Percentiles rank a stretch among this genome's conserved stretches.
Evolutionary conservation across 306 rosid species (phyloP).

Genomic region (Vicia faba): DNA sequence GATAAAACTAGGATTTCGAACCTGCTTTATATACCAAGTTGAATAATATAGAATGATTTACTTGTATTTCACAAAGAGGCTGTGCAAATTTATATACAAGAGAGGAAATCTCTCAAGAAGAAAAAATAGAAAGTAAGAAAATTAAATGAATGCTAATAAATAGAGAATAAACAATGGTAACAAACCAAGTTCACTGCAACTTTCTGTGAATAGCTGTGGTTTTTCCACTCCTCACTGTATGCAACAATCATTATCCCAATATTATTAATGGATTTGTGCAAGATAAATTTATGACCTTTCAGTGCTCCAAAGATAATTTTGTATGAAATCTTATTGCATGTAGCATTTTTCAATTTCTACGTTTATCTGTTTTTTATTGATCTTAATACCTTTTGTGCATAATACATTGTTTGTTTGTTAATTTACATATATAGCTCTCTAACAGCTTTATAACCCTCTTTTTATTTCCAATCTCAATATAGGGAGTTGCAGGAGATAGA

Average conservation of each 20-base stretch:
- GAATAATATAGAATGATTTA: no score
- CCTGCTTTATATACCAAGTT: no score
- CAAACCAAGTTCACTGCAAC: slow-evolving; percentile 23
- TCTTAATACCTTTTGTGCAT: slow-evolving; percentile 23
- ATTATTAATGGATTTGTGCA: slow-evolving; percentile 20
- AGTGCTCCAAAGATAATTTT: slow-evolving; percentile 28
- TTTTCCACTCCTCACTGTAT: background rate
- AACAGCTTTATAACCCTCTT: slow-evolving; percentile 28
- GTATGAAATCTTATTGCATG: slow-evolving; percentile 2
- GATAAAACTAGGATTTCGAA: no score
- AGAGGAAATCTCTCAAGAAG: no score
- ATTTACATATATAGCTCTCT: slow-evolving; percentile 3
- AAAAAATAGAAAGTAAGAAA: no score
- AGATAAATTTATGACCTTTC: slow-evolving; percentile 5
- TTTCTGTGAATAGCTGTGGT: slow-evolving; percentile 2
- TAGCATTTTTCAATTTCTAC: background rate
- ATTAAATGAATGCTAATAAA: no score
- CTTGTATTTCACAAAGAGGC: no score
- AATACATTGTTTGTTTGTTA: slow-evolving; percentile 14
- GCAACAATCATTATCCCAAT: slow-evolving; percentile 13
- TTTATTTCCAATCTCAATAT: slow-evolving; percentile 35
- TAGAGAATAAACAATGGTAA: background rate
- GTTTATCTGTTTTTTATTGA: slow-evolving; percentile 27
- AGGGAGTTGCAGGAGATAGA: slow-evolving; percentile 56
- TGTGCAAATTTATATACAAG: no score